Evolutionary conservation across 1,284 basidiomycete species (phyloP), one percentile per base, ranked within the genome.

Genomic region (Irpex sp.): DNA sequence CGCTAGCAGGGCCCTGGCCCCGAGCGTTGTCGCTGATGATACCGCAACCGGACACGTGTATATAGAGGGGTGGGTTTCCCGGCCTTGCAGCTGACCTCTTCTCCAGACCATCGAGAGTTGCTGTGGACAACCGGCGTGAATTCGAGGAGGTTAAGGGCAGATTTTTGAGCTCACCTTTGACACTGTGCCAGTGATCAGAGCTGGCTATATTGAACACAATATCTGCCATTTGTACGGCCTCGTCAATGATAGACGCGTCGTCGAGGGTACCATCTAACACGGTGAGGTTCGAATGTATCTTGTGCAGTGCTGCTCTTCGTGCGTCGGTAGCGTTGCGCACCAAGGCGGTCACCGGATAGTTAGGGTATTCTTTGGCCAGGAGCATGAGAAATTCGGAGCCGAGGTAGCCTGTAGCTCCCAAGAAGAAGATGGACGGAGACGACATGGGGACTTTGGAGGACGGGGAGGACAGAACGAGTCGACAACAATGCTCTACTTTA

Each of bases 361-460:
- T 64, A 3, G 76, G 74, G 15, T 71, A 69, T 21, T 75, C 73
- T 26, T 68, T 66, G 13, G 71, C 73, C 1, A 80, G 67, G 11
- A 74, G 61, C 1, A 71, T 37, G 15, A 81, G 69, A 60, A 81
- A 74, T 59, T 80, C 75, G 11, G 75, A 76, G 44, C 79, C 79
- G 15, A 80, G 66, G 68, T 74, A 81, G n/a, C 80, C 79, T 4
- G 78, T 79, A 2, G 77, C 79, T 8, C 80, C 79, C n/a, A 81
- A 68, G 62, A 81, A 72, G 70, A 81, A 78, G 62, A 80, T 67
- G 5, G 70, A 75, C 9, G 69, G 47, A 21, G 58, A 59, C 57
- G 62, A 31, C 64, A 65, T 65, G 31, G 31, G 44, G 54, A 13
- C 11, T 51, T 6, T 9, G 19, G 9, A 44, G 49, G 19, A 57